Evolutionary conservation across 208 protist species (phyloP).

Genomic region (Crithidia expoeki): DNA sequence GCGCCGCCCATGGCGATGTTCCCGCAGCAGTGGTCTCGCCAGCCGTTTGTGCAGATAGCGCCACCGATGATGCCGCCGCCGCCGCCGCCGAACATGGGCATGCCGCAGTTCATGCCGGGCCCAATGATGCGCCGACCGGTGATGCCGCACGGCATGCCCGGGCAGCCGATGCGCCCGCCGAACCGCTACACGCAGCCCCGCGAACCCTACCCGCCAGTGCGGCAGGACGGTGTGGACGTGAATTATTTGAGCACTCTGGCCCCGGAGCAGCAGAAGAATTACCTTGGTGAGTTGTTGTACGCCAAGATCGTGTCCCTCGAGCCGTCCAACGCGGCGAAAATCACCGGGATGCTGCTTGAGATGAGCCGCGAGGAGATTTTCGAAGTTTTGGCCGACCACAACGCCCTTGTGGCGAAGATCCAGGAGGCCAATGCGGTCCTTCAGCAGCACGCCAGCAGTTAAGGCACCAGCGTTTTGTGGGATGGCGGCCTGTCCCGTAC

Average conservation of each 20-base stretch:
- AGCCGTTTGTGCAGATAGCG: slow-evolving; percentile 26
- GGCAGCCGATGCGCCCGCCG: slow-evolving; percentile 34
- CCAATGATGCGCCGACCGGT: slow-evolving; percentile 42
- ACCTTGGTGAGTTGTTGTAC: slow-evolving; percentile 76
- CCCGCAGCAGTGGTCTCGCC: slow-evolving; percentile 36
- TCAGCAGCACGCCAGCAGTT: slow-evolving; percentile 43
- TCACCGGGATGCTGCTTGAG: slow-evolving; percentile 83
- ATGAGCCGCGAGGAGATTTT: slow-evolving; percentile 79
- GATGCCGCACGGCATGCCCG: slow-evolving; percentile 32
- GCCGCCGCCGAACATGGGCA: slow-evolving; percentile 25
- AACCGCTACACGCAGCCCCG: slow-evolving; percentile 38
- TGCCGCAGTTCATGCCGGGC: slow-evolving; percentile 37
- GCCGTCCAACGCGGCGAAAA: slow-evolving; percentile 63
- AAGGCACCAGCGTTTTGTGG: not conserved
- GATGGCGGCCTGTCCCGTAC: no score
- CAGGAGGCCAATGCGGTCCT: slow-evolving; percentile 69
- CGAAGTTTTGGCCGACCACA: slow-evolving; percentile 48
- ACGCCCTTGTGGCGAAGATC: slow-evolving; percentile 59
- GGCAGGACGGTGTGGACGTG: slow-evolving; percentile 31
- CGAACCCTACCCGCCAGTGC: slow-evolving; percentile 7
- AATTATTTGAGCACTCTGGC: slow-evolving; percentile 56
- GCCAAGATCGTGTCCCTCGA: slow-evolving; percentile 48
- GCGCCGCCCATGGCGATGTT: slow-evolving; percentile 38
- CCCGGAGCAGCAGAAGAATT: slow-evolving; percentile 76
- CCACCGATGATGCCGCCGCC: slow-evolving; percentile 35